These are phyloP conservation scores for Podaxis carcinomalis DNA, from an alignment of 768 basidiomycete species.

Conservation along the genomic window DNA sequence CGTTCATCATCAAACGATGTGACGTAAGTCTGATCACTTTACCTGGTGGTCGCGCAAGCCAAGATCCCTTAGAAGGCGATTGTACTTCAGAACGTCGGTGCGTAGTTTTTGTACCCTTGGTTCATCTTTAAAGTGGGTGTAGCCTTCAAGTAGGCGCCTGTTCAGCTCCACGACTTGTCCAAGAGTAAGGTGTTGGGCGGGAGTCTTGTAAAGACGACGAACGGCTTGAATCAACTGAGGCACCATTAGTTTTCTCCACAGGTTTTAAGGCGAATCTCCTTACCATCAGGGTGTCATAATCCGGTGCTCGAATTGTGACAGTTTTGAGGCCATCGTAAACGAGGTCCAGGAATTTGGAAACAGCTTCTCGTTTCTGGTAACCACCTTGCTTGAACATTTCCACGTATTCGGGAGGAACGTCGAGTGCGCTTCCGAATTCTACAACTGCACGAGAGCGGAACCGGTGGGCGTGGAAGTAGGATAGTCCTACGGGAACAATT, in stretches of 20 bases:
- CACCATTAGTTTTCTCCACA: constrained; percentile 2
- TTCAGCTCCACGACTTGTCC: constrained; percentile 96
- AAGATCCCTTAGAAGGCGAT: constrained; percentile 80
- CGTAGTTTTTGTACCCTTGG: constrained; percentile 81
- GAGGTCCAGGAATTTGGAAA: constrained; percentile 81
- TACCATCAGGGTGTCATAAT: constrained; percentile 98
- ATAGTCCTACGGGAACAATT: constrained; percentile 82
- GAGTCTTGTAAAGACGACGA: constrained; percentile 88
- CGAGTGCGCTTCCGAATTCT: constrained; percentile 89
- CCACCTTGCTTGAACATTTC: constrained; percentile 93
- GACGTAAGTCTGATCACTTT: constrained; percentile 11
- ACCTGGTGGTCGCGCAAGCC: constrained; percentile 95
- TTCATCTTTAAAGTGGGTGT: constrained; percentile 89
- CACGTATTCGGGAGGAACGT: constrained; percentile 86
- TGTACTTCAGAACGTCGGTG: constrained; percentile 82
- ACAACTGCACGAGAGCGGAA: constrained; percentile 97
- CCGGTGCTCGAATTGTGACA: constrained; percentile 92
- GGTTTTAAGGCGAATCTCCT: constrained; percentile 16
- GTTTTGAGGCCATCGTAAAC: constrained; percentile 93
- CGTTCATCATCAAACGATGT: background rate
- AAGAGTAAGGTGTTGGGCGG: constrained; percentile 88
- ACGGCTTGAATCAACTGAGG: constrained; percentile 90
- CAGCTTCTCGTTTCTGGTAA: constrained; percentile 82
- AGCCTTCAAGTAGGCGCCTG: constrained; percentile 89
- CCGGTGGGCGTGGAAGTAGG: constrained; percentile 73